Evolutionary conservation across 2,329 filamentous ascomycete genomes (phyloP).

Genomic region (Penicillium sp.): DNA sequence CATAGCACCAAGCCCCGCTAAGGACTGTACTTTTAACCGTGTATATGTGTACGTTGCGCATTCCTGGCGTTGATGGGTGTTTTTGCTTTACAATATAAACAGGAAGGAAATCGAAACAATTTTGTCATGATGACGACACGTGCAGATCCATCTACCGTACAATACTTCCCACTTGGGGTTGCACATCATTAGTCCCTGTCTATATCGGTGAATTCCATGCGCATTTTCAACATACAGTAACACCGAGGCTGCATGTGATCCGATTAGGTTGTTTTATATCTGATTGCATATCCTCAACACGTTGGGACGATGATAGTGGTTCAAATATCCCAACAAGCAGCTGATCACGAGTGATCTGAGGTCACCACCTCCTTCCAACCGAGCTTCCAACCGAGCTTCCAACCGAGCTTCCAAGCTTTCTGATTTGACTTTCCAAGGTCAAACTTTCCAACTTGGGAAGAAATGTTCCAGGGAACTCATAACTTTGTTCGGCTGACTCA

Average conservation of each 20-base stretch:
- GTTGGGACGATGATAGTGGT: conserved; percentile 12
- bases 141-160: neutral
- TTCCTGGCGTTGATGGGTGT: neutral
- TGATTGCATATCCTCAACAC: conserved; percentile 2
- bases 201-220: neutral
- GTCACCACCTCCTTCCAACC: neutral
- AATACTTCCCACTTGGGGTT: neutral
- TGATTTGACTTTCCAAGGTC: too few species aligned
- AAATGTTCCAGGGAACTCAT: neutral
- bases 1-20: conserved; percentile 56
- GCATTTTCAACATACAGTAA: neutral
- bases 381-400: neutral
- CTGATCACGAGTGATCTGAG: neutral
- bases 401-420: neutral
- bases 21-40: conserved; percentile 15
- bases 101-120: neutral
- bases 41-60: neutral
- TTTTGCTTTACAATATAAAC: neutral
- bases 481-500: neutral
- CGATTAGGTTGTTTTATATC: neutral
- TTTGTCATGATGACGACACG: neutral
- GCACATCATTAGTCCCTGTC: neutral
- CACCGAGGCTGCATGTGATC: conserved; percentile 27
- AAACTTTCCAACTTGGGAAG: too few species aligned
- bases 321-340: conserved; percentile 4